Evolutionary conservation across 352 stramenopile species (phyloP).

Genomic region (Phytophthora pluvialis): DNA sequence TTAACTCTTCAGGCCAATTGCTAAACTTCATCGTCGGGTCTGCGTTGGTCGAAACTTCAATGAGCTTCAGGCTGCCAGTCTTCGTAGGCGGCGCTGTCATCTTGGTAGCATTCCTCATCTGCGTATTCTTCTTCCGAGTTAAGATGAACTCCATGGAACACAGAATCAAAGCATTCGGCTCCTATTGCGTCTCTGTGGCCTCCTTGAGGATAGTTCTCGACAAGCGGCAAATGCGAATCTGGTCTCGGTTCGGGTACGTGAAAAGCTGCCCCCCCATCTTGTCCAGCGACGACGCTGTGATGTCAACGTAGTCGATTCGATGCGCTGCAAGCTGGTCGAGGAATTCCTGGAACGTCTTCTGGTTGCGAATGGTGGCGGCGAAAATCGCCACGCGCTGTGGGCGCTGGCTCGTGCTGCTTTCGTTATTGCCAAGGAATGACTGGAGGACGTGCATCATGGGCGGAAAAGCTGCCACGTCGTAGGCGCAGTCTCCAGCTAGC

Average conservation of each 20-base stretch:
- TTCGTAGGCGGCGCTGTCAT: slow-evolving; percentile 50
- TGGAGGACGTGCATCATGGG: slow-evolving; percentile 63
- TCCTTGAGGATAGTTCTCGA: slow-evolving; percentile 25
- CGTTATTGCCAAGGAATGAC: slow-evolving; percentile 47
- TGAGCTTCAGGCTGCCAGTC: slow-evolving; percentile 47
- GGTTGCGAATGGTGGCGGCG: slow-evolving; percentile 77
- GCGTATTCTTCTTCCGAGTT: slow-evolving; percentile 42
- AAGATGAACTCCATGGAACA: slow-evolving; percentile 51
- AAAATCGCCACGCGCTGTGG: slow-evolving; percentile 65
- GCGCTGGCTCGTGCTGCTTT: slow-evolving; percentile 4
- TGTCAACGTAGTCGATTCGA: slow-evolving; percentile 69
- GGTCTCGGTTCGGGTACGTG: slow-evolving; percentile 65
- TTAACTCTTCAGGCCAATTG: slow-evolving; percentile 56
- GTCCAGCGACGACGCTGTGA: slow-evolving; percentile 49
- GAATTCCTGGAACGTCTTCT: slow-evolving; percentile 78
- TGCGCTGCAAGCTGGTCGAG: slow-evolving; percentile 60
- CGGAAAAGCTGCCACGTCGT: slow-evolving; percentile 73
- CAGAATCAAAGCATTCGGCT: slow-evolving; percentile 1
- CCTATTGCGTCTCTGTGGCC: slow-evolving; percentile 12
- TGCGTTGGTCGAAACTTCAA: slow-evolving; percentile 43
- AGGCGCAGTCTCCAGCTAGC: slow-evolving; percentile 79
- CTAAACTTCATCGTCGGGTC: slow-evolving; percentile 56
- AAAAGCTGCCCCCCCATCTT: slow-evolving; percentile 57
- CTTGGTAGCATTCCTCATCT: slow-evolving; percentile 37
- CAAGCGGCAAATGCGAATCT: slow-evolving; percentile 75